These are phyloP conservation scores for Erodium chrysanthum DNA, from an alignment of 441 rosid species.

Conservation along the genomic window DNA sequence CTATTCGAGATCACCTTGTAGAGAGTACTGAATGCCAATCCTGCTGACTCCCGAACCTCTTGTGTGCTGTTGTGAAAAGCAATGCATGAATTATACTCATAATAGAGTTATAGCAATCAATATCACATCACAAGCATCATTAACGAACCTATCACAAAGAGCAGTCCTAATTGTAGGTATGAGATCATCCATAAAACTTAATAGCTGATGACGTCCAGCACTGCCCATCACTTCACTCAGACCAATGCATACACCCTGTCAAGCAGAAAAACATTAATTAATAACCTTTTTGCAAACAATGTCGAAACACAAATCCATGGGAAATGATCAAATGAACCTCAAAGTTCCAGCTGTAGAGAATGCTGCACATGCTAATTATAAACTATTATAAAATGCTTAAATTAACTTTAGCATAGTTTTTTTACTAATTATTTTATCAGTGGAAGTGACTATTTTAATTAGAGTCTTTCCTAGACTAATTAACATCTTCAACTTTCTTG, in stretches of 20 bases:
- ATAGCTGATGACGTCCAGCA: constrained; percentile 91
- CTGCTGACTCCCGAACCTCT: constrained; percentile 99
- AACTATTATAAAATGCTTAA: neutral
- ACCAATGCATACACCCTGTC: constrained; percentile 97
- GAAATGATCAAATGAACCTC: neutral
- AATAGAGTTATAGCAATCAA: constrained; percentile 8
- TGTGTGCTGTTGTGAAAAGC: constrained; percentile 39
- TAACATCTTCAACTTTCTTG: too few relatives aligned
- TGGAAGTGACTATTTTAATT: too few relatives aligned
- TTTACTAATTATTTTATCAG: neutral
- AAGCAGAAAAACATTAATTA: constrained; percentile 6
- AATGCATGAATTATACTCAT: constrained; percentile 6
- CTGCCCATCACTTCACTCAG: constrained; percentile 99
- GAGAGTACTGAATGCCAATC: constrained; percentile 93
- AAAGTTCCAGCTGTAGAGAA: neutral
- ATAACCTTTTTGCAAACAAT: neutral
- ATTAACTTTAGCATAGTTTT: neutral
- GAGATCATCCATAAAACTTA: constrained; percentile 91
- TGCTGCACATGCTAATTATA: neutral
- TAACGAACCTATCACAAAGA: constrained; percentile 83
- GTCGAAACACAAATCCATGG: neutral
- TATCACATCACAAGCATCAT: constrained; percentile 14
- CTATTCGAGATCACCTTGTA: constrained; percentile 58
- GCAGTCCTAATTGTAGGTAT: constrained; percentile 94
- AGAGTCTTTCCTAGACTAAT: too few relatives aligned